These are phyloP conservation scores for Xylariales sp. DNA, from an alignment of 2,329 filamentous ascomycete genomes.

Conservation along the genomic window DNA sequence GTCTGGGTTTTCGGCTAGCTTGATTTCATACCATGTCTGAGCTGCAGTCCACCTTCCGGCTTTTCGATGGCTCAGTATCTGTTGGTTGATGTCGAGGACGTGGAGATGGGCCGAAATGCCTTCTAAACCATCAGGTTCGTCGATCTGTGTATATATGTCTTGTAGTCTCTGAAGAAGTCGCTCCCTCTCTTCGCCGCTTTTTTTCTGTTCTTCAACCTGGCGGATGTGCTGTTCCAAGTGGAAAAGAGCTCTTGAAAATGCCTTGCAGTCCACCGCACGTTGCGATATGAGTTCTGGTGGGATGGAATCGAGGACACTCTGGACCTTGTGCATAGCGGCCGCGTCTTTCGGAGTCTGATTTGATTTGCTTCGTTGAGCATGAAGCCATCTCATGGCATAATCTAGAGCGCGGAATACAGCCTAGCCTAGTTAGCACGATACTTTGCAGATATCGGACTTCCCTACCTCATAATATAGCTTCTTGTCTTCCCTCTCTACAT, in stretches of 20 bases:
- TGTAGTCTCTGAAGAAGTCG: constrained; percentile 74
- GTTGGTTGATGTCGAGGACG: constrained; percentile 85
- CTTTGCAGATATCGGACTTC: constrained; percentile 6
- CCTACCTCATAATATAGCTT: constrained; percentile 83
- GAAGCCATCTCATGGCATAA: constrained; percentile 86
- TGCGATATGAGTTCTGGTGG: constrained; percentile 71
- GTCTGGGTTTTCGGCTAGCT: constrained; percentile 72
- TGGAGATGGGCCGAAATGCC: constrained; percentile 86
- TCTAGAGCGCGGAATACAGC: constrained; percentile 87
- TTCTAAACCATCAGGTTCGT: constrained; percentile 94
- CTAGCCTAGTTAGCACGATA: constrained; percentile 38
- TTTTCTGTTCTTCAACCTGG: constrained; percentile 39
- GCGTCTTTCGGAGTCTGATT: constrained; percentile 37
- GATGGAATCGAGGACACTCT: constrained; percentile 54
- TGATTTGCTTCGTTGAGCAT: constrained; percentile 57
- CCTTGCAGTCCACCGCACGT: constrained; percentile 87
- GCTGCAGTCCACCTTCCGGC: constrained; percentile 90
- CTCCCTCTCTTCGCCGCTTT: constrained; percentile 50
- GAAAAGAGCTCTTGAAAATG: constrained; percentile 86
- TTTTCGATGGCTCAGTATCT: constrained; percentile 88
- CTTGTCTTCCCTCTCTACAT: constrained; percentile 66
- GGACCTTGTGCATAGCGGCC: constrained; percentile 44
- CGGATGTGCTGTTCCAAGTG: constrained; percentile 88
- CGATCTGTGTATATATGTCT: constrained; percentile 93
- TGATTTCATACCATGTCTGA: constrained; percentile 96